Evolutionary conservation across 441 rosid species (phyloP), one percentile per base, ranked within the genome.

Genomic region (Biscutella laevigata): DNA sequence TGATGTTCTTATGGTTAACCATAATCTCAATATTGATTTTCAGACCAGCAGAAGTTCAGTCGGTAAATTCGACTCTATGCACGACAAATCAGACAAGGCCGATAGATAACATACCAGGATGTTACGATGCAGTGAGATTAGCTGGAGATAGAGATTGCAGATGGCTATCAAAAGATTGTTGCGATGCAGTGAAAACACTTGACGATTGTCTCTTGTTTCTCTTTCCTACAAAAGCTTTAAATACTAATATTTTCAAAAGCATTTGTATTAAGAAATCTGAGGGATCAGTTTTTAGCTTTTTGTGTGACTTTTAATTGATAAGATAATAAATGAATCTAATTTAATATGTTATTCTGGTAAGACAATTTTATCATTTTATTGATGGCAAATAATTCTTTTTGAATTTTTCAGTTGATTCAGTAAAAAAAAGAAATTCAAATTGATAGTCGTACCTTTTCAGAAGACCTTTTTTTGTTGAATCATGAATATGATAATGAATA

Each of bases 101-200:
- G 4, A 12, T 60, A 40, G 33, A 24, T 16, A 40, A 19, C n/a
- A 12, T 22, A 7, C 15, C 27, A 4, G 57, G 57, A 40, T 50
- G 57, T 50, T 30, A n/a, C 6, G 33, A 40, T 16, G 41, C 57
- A n/a, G 8, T 43, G 21, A 37, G 28, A 44, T 7, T 57, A 25
- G 21, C 26, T 1, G 53, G 12, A 6, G 48, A 6, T 6, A 4
- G 6, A 9, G 56, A 59, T 14, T 1, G 0, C 10, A 59, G 41
- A 38, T 29, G 40, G 64, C 32, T 59, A 29, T 20, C 48, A 48
- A n/a, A 6, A 21, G 40, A 13, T 1, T 48, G 64, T 59, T 59
- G 64, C 26, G 5, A 33, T 6, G 57, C 56, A 20, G 57, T 59
- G 4, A 5, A 19, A 46, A 6, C 9, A 37, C 30, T 37, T 14